Conservation (phyloP, 192 early-diverging fungal species). For the Dissophora ornata region DNA sequence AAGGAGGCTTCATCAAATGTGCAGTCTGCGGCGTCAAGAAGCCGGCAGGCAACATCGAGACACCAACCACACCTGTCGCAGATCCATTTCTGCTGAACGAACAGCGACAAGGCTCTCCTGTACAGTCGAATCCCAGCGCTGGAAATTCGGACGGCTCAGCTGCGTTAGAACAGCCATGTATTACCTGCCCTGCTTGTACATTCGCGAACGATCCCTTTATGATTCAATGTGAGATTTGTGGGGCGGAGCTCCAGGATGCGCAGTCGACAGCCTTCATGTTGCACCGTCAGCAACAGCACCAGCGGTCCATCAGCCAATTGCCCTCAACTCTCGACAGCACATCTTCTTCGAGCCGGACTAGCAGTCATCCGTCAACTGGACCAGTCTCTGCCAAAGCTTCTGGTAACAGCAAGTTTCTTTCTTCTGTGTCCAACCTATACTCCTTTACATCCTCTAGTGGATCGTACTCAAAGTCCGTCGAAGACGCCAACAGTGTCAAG, state of each 20-base stretch:
- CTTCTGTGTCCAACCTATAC: conserved; percentile 16
- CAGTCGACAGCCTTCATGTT: conserved; percentile 36
- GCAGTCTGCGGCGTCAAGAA: conserved; percentile 68
- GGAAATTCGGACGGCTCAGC: background rate
- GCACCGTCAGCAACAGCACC: conserved; percentile 45
- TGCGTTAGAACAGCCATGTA: conserved; percentile 31
- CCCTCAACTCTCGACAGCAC: conserved; percentile 4
- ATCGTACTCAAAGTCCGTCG: conserved; percentile 17
- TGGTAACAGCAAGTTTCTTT: conserved; percentile 8
- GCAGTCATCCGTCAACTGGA: no score
- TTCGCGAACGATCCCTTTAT: conserved; percentile 89
- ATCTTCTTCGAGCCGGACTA: no score
- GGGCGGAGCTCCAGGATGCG: conserved; percentile 64
- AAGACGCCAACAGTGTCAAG: conserved; percentile 63
- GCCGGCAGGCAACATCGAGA: conserved; percentile 8
- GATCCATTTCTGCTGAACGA: conserved; percentile 29
- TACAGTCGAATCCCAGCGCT: no score
- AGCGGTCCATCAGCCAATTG: conserved; percentile 37
- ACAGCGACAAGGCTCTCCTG: no score
- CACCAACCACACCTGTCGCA: conserved; percentile 8
- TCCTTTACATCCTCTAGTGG: background rate
- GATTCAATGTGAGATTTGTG: conserved; percentile 88
- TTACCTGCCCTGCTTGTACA: conserved; percentile 82
- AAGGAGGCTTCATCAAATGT: conserved; percentile 56
- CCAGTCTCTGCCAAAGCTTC: conserved; percentile 9